Percentiles rank a stretch among this genome's conserved stretches.
phyloP scores from a whole-genome alignment of 805 yeast species.

The Phaffomyces thermotolerans region DNA sequence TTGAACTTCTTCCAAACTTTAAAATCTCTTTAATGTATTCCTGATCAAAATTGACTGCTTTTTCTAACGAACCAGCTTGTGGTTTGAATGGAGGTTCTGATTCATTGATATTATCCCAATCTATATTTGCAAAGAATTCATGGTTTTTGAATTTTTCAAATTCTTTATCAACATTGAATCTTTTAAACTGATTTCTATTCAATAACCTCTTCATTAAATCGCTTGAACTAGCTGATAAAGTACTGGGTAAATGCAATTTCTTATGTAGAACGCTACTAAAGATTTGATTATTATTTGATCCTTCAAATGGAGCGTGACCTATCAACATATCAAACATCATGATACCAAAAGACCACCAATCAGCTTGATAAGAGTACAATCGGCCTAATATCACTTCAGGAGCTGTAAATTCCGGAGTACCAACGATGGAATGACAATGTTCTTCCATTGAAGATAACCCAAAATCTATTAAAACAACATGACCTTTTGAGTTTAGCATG shows the following conservation, averaged over 20 bases:
- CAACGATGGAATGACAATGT: constrained; percentile 32
- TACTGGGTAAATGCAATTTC: constrained; percentile 57
- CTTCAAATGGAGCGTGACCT: constrained; percentile 82
- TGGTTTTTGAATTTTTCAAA: constrained; percentile 42
- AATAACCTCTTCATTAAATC: constrained; percentile 60
- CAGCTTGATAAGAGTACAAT: constrained; percentile 71
- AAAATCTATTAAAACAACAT: constrained; percentile 77
- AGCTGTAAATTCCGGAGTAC: constrained; percentile 52
- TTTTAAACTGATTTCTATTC: constrained; percentile 59
- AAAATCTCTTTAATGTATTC: constrained; percentile 59
- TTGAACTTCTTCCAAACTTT: neutral
- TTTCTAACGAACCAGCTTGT: constrained; percentile 59
- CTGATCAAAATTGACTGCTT: constrained; percentile 76
- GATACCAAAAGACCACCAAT: constrained; percentile 91
- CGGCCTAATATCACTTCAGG: constrained; percentile 84
- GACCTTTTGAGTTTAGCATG: constrained; percentile 68
- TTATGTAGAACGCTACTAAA: constrained; percentile 62
- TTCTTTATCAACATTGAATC: constrained; percentile 51
- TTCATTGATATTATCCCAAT: constrained; percentile 50
- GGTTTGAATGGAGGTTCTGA: constrained; percentile 72
- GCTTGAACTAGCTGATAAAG: constrained; percentile 67
- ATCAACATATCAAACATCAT: constrained; percentile 69
- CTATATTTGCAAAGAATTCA: constrained; percentile 66
- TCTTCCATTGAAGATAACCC: constrained; percentile 51
- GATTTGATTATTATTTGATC: constrained; percentile 61